Percentiles rank a stretch among this genome's conserved stretches.
phyloP scores from a whole-genome alignment of 129 eudicot species.

The Centrapalus pauciflorus region DNA sequence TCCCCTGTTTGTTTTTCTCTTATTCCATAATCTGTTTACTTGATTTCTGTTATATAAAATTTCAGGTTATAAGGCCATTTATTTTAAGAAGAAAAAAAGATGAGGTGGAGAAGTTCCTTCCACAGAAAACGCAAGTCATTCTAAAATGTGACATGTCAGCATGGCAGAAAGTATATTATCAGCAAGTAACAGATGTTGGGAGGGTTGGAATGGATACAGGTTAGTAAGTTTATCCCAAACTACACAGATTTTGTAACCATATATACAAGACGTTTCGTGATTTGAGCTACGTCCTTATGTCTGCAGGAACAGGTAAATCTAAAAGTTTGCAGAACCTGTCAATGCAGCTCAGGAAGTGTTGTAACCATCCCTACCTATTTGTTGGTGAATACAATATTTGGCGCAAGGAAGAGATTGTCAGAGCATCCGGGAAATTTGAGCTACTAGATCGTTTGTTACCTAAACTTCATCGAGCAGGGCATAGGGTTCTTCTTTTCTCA shows the following conservation, averaged over 20 bases:
- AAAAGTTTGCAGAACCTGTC: conserved; percentile 81
- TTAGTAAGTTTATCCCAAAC: conserved; percentile 27
- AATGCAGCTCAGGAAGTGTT: conserved; percentile 95
- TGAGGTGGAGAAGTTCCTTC: conserved; percentile 97
- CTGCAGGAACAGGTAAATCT: conserved; percentile 80
- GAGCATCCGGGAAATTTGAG: conserved; percentile 96
- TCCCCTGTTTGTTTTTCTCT: neutral
- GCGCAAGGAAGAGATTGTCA: conserved; percentile 66
- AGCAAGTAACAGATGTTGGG: conserved; percentile 89
- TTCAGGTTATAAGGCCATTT: conserved; percentile 92
- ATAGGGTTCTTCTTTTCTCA: conserved; percentile 86
- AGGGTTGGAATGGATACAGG: conserved; percentile 90
- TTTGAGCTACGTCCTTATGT: no score
- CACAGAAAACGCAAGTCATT: conserved; percentile 83
- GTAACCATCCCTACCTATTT: conserved; percentile 93
- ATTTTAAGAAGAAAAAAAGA: conserved; percentile 91
- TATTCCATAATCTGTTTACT: neutral
- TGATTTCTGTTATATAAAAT: neutral
- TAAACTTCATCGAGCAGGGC: conserved; percentile 75
- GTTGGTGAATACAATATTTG: conserved; percentile 66
- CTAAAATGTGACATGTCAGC: conserved; percentile 98
- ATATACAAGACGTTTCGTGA: no score
- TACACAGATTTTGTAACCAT: no score
- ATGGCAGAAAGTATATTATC: conserved; percentile 92
- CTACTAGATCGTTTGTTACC: conserved; percentile 92